Conservation (phyloP, 257 asterid species). For the Solanum virginianum region DNA sequence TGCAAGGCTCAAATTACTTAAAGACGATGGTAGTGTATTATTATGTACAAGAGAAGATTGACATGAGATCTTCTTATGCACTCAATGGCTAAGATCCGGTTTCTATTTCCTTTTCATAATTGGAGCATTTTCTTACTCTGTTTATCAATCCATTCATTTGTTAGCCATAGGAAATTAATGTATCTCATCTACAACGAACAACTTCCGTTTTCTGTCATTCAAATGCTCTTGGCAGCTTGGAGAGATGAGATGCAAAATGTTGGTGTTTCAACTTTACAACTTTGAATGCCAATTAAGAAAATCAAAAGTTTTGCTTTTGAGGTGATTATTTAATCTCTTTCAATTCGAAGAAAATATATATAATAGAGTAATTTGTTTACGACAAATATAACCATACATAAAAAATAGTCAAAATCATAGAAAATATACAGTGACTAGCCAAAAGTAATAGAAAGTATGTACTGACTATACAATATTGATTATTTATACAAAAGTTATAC, state of each 20-base stretch:
- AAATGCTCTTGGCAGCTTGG: not conserved
- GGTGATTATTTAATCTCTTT: no score
- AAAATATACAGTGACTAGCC: no score
- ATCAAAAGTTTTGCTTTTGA: no score
- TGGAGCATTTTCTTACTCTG: not conserved
- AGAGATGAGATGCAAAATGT: not conserved
- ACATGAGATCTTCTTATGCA: not conserved
- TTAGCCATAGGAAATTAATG: not conserved
- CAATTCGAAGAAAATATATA: no score
- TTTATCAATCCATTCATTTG: not conserved
- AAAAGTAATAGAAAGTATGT: no score
- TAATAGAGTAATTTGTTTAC: no score
- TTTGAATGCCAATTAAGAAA: no score
- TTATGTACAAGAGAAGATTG: not conserved
- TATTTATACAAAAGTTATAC: no score
- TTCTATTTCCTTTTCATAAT: not conserved
- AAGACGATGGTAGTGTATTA: not conserved
- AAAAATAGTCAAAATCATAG: no score
- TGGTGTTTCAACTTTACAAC: no score
- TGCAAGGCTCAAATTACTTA: not conserved
- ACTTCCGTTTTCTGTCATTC: not conserved
- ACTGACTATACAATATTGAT: no score
- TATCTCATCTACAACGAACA: not conserved
- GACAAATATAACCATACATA: no score
- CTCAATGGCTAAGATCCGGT: not conserved